Conservation (phyloP, 768 basidiomycete species). For the Fistulinella prunicolor region DNA sequence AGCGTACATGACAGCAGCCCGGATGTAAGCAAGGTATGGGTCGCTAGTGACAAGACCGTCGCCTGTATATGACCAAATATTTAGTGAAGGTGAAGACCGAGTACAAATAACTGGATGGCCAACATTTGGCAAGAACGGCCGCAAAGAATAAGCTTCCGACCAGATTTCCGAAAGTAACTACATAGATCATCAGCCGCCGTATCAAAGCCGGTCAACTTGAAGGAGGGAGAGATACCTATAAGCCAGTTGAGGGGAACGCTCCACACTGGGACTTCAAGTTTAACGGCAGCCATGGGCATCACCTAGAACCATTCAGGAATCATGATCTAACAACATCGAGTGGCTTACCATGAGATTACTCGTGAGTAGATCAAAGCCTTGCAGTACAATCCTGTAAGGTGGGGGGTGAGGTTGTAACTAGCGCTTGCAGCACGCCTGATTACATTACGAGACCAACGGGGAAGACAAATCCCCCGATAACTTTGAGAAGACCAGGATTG, state of each 20-base stretch:
- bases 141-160: slow-evolving; percentile 69
- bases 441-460: slow-evolving; percentile 78
- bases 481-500: slow-evolving; percentile 67
- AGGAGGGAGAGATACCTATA: not conserved
- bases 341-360: slow-evolving; percentile 69
- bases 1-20: slow-evolving; percentile 54
- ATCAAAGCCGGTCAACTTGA: too few relatives aligned
- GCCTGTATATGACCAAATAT: slow-evolving; percentile 35
- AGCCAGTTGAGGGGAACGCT: slow-evolving; percentile 38
- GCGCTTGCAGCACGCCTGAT: slow-evolving; percentile 5
- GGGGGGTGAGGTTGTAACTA: not conserved
- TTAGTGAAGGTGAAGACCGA: not conserved
- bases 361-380: slow-evolving; percentile 67
- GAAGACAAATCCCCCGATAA: slow-evolving; percentile 67
- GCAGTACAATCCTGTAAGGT: slow-evolving; percentile 60
- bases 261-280: slow-evolving; percentile 67
- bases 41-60: slow-evolving; percentile 55
- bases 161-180: slow-evolving; percentile 69
- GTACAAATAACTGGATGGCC: slow-evolving; percentile 17
- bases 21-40: slow-evolving; percentile 56
- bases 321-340: not conserved
- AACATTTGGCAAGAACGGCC: slow-evolving; percentile 63
- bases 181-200: not conserved
- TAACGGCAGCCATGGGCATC: slow-evolving; percentile 66
- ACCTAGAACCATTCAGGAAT: slow-evolving; percentile 38